phyloP scores from a whole-genome alignment of 306 rosid species.

The Prinsepia uniflora region DNA sequence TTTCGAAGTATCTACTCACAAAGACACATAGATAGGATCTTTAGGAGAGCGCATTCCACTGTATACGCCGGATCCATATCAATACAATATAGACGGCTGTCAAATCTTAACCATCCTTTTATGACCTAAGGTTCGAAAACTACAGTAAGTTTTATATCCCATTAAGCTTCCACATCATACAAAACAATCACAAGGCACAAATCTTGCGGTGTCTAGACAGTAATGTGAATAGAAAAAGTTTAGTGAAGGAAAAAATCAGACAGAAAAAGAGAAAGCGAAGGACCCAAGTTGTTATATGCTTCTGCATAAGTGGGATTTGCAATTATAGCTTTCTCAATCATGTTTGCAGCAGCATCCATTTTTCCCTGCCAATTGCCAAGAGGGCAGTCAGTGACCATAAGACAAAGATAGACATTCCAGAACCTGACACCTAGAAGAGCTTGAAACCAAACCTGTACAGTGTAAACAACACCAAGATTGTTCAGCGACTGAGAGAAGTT shows the following conservation, averaged over 20 bases:
- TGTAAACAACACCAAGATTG: conserved; percentile 97
- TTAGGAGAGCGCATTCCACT: too few relatives aligned
- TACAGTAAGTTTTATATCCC: background rate
- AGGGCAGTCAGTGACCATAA: conserved; percentile 21
- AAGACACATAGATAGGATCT: too few relatives aligned
- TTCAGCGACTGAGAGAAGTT: conserved; percentile 95
- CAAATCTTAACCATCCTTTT: background rate
- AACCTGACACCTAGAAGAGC: conserved; percentile 18
- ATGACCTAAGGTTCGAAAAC: background rate
- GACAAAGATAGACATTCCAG: conserved; percentile 15
- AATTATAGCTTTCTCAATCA: conserved; percentile 96
- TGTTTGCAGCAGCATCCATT: conserved; percentile 96
- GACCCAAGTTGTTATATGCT: conserved; percentile 96
- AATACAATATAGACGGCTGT: too few relatives aligned
- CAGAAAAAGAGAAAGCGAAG: conserved; percentile 10
- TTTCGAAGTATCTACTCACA: background rate
- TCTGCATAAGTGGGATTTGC: conserved; percentile 99
- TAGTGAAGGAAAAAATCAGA: conserved; percentile 6
- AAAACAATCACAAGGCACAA: conserved; percentile 15
- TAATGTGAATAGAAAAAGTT: conserved; percentile 1
- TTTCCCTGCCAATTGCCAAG: conserved; percentile 68
- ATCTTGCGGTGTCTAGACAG: conserved; percentile 3
- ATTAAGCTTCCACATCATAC: background rate
- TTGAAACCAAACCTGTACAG: conserved; percentile 74
- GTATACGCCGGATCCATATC: too few relatives aligned